These are phyloP conservation scores for Vitis hybrid DNA, from an alignment of 177 flowering plant species.

Conservation along the genomic window DNA sequence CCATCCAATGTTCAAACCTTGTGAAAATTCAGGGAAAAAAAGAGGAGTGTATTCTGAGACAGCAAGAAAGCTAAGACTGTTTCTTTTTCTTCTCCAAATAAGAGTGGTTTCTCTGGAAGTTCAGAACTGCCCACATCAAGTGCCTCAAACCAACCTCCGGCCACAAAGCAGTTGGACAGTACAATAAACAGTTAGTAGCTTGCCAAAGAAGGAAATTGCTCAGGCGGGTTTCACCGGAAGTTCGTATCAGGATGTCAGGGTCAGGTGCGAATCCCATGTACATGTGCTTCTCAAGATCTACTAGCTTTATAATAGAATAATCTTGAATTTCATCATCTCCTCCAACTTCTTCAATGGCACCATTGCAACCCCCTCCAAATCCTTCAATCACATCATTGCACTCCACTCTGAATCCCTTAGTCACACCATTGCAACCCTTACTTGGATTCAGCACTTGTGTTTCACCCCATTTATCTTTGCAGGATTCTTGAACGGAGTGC, in stretches of 20 bases:
- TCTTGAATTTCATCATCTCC: not conserved
- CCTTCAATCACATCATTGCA: no score
- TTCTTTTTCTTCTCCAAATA: constrained; percentile 58
- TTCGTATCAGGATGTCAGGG: constrained; percentile 69
- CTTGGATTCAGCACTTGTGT: no score
- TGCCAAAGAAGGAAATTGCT: constrained; percentile 94
- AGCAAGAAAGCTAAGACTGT: constrained; percentile 10
- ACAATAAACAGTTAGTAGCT: constrained; percentile 42
- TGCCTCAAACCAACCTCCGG: constrained; percentile 75
- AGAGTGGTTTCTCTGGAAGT: constrained; percentile 45
- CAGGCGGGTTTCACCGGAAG: constrained; percentile 49
- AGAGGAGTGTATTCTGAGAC: not conserved
- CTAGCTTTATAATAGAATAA: constrained; percentile 20
- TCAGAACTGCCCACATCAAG: constrained; percentile 60
- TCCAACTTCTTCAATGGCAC: no score
- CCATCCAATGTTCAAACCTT: no score
- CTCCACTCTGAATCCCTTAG: no score
- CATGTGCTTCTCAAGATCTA: constrained; percentile 59
- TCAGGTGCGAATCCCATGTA: constrained; percentile 63
- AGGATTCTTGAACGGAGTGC: constrained; percentile 50
- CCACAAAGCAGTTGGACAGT: constrained; percentile 67
- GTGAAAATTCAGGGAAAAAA: no score
- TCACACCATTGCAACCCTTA: no score
- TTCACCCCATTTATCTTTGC: constrained; percentile 26
- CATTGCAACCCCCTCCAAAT: no score